Percentiles rank a stretch among this genome's conserved stretches.
phyloP scores from a whole-genome alignment of 1,284 basidiomycete genomes.

The Phenoliferia sp. region DNA sequence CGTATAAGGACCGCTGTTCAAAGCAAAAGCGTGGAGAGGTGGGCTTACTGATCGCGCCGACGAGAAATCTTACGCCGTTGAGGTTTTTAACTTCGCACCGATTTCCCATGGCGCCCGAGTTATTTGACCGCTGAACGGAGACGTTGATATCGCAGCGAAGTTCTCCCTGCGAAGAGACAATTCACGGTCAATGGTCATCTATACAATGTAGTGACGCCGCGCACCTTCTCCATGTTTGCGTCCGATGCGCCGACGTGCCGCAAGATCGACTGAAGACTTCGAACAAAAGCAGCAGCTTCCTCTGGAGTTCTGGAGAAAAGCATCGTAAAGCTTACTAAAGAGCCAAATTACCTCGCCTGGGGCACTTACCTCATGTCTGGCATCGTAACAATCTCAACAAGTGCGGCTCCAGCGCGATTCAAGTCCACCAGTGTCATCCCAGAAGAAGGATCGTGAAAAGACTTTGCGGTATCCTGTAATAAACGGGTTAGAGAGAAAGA shows the following conservation, averaged over 20 bases:
- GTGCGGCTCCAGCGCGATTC: conserved; percentile 79
- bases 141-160: conserved; percentile 95
- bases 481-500: not conserved
- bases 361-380: conserved; percentile 73
- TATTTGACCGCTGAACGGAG: conserved; percentile 60
- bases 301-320: conserved; percentile 63
- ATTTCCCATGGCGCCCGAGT: conserved; percentile 60
- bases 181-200: not conserved
- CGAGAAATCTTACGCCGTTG: conserved; percentile 83
- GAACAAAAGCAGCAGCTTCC: conserved; percentile 85
- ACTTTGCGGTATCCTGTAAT: conserved; percentile 86
- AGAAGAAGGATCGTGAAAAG: conserved; percentile 58
- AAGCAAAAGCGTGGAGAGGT: not conserved
- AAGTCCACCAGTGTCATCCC: conserved; percentile 70
- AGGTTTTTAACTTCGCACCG: conserved; percentile 97
- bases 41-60: conserved; percentile 73
- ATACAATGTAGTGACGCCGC: conserved; percentile 11
- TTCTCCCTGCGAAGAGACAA: conserved; percentile 60
- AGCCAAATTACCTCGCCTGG: not conserved
- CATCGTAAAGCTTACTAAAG: not conserved
- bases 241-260: conserved; percentile 82
- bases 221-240: conserved; percentile 94
- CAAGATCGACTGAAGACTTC: conserved; percentile 73
- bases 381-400: conserved; percentile 95
- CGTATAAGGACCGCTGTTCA: not conserved